Conservation (phyloP, 2,329 filamentous ascomycete genomes). For the Hymenoscyphus infarciens region DNA sequence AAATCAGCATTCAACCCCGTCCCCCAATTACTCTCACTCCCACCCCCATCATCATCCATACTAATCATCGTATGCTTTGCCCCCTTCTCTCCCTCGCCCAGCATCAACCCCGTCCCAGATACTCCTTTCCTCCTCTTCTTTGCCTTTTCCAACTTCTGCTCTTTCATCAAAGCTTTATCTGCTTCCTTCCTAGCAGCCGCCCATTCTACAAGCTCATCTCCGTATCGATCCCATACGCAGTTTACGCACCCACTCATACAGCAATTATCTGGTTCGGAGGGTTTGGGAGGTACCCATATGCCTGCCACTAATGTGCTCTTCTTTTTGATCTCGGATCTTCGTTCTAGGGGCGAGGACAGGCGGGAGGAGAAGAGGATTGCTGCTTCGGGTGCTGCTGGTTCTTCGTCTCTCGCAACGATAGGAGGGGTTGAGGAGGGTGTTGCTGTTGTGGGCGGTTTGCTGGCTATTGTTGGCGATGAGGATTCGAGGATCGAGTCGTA, state of each 20-base stretch:
- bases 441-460: slow-evolving; percentile 24
- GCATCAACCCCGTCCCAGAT: slow-evolving; percentile 34
- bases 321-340: slow-evolving; percentile 55
- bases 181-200: slow-evolving; percentile 63
- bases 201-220: slow-evolving; percentile 93
- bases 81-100: slow-evolving; percentile 26
- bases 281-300: slow-evolving; percentile 76
- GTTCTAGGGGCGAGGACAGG: slow-evolving; percentile 69
- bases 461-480: slow-evolving; percentile 34
- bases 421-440: slow-evolving; percentile 17
- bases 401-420: slow-evolving; percentile 11
- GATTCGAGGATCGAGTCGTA: slow-evolving; percentile 55
- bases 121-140: slow-evolving; percentile 28
- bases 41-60: slow-evolving; percentile 79
- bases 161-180: slow-evolving; percentile 46
- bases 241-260: slow-evolving; percentile 99
- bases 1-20: slow-evolving; percentile 42
- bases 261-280: slow-evolving; percentile 92
- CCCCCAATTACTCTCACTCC: slow-evolving; percentile 66
- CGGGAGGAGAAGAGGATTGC: slow-evolving; percentile 79
- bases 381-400: slow-evolving; percentile 40
- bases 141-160: slow-evolving; percentile 31
- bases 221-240: slow-evolving; percentile 90
- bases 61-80: slow-evolving; percentile 48
- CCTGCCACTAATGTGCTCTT: slow-evolving; percentile 69